Conservation (phyloP, 495 filamentous ascomycete genomes). For the Penicillium manginii region DNA sequence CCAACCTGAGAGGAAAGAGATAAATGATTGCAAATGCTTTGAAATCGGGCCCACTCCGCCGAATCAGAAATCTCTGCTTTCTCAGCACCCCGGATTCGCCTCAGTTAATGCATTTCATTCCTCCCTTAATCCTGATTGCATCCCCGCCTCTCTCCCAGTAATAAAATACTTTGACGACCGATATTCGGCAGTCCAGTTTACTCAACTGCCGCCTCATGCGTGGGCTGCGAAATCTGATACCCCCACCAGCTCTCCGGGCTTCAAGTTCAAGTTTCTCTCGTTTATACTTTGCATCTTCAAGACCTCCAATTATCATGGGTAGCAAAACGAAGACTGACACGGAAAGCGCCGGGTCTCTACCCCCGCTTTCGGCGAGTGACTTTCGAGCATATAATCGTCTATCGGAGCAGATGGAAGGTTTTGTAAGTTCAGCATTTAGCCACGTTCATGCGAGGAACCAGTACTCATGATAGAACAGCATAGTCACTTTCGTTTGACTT, state of each 20-base stretch:
- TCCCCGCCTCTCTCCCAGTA: background rate
- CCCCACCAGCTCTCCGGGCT: slow-evolving; percentile 14
- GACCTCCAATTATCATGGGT: slow-evolving; percentile 5
- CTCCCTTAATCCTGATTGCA: background rate
- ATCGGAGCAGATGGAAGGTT: slow-evolving; percentile 78
- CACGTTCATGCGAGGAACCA: background rate
- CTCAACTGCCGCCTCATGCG: slow-evolving; percentile 30
- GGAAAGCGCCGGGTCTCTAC: slow-evolving; percentile 13
- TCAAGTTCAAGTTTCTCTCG: too few relatives aligned
- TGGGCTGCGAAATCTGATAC: slow-evolving; percentile 10
- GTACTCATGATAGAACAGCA: slow-evolving; percentile 52
- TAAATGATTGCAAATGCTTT: slow-evolving; percentile 6
- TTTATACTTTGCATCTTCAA: slow-evolving; percentile 2
- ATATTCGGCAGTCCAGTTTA: slow-evolving; percentile 17
- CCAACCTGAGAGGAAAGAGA: background rate
- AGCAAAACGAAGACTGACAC: slow-evolving; percentile 10
- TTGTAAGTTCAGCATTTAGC: slow-evolving; percentile 49
- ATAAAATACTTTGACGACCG: background rate
- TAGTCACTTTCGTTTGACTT: slow-evolving; percentile 74
- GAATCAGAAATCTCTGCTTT: slow-evolving; percentile 30
- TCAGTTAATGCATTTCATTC: background rate
- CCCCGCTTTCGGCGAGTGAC: slow-evolving; percentile 57
- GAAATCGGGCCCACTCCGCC: slow-evolving; percentile 5
- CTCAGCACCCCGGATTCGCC: slow-evolving; percentile 16
- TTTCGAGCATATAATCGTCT: slow-evolving; percentile 71